Base-by-base conservation (phyloP, 2,329 filamentous ascomycete species). In the Peltaster fructicola region DNA sequence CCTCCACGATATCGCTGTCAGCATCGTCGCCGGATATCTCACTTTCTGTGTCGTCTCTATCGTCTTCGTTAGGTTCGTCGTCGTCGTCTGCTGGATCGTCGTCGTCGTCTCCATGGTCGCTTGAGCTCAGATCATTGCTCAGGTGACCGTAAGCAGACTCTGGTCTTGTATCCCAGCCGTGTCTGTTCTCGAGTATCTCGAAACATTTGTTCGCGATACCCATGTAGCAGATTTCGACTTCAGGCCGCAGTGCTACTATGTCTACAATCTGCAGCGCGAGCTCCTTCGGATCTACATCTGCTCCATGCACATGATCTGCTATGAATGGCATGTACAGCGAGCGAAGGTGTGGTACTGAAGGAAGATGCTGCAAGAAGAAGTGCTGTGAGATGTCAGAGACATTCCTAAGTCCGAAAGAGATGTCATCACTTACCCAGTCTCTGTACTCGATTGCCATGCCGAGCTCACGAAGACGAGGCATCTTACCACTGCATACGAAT, bases 191-290 rank as follows among this genome's bases (percentile, higher is more conserved):
- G 6, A 82, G 51, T 15, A 88, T 75, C 46, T 88, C 79, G 41
- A 78, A 88, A 49, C 80, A 88, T 48, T 82, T 84, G 19, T 57
- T 58, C n/a, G 63, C 62, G 26, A 88, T 66, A 10, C 74, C 80
- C 38, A 85, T 63, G 42, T 84, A 85, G 47, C 72, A 79, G 8
- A 88, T 59, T 40, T 74, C 70, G 14, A 84, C 65, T 37, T 84
- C 76, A 1, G 76, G 74, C 4, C 76, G 65, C 9, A 88, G 57
- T 8, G 74, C 71, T 26, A 85, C 70, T 22, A 84, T 77, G 44
- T 85, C 76, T 15, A 82, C 63, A 22, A 85, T 65, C 43, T 84
- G 75, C 33, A 79, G 56, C 1, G 76, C 78, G 15, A 82, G 58
- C 43, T 88, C 79, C 32, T 65, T 65, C 2, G 69, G 62, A 26